Evolutionary conservation across 768 basidiomycete genomes (phyloP), one percentile per base, ranked within the genome.

Genomic region (Hypholoma fasciculare): DNA sequence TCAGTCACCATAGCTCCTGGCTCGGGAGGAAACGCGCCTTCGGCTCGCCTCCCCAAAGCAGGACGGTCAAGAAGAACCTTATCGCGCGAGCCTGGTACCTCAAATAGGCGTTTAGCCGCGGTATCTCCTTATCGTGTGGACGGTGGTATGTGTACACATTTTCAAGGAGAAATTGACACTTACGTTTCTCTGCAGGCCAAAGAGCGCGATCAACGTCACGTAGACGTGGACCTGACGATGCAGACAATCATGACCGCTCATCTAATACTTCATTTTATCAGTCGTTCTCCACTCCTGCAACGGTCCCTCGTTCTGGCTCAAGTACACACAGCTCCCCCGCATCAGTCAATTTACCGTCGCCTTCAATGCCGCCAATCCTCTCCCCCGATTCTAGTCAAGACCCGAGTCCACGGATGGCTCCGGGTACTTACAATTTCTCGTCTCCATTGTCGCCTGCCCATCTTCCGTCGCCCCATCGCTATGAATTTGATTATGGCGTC

Each of bases 251-350:
- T 4, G 81, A 86, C 48, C 79, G 79, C 37, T 60, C 69, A 23
- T 61, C 74, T 6, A 65, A 73, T 54, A 65, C 72, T 12, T 69
- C 78, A 1, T 85, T 78, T 62, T 82, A 83, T 60, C 83, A 82
- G 39, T 78, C 79, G 30, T 86, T 86, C 63, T 77, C 83, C 4
- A 83, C 82, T 56, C 84, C 86, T 9, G 76, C 76, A 6, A 73
- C 78, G 27, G 61, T 23, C 67, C 74, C 64, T 50, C 72, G 72
- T 23, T 69, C 78, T 20, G 65, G 64, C 16, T 73, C 81, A 9
- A 90, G 88, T 67, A 78, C 85, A 7, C 89, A 90, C 63, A 88
- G 90, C 67, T 92, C 90, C 13, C 90, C 90, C 1, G 83, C 84
- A 2, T 92, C 90, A 12, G 82, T 78, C 13, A 86, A 87, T 69